Conservation (phyloP, 2,329 filamentous ascomycete species). For the Arachnopeziza araneosa region DNA sequence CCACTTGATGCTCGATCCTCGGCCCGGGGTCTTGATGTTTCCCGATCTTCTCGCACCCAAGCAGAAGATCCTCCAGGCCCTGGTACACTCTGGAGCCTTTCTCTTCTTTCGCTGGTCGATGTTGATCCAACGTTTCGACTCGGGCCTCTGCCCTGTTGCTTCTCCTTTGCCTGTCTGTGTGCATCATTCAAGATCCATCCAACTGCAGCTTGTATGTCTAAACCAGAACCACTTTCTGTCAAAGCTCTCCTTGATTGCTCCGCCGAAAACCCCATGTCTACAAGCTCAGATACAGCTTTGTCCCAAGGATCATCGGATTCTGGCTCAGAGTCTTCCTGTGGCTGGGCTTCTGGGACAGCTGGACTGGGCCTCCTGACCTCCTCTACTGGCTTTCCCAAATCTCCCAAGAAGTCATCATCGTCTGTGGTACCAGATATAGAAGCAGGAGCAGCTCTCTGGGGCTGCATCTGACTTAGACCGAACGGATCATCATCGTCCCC, state of each 20-base stretch:
- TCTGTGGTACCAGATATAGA: conserved; percentile 35
- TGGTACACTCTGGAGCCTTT: conserved; percentile 19
- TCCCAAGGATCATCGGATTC: conserved; percentile 60
- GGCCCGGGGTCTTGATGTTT: conserved; percentile 41
- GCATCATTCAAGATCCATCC: conserved; percentile 89
- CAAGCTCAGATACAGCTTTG: conserved; percentile 76
- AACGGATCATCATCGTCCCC: conserved; percentile 78
- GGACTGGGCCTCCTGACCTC: conserved; percentile 47
- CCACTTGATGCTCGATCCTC: conserved; percentile 51
- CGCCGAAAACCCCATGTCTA: conserved; percentile 89
- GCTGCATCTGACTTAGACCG: conserved; percentile 60
- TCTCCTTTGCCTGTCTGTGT: conserved; percentile 74
- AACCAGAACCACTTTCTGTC: conserved; percentile 70
- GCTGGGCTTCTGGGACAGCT: conserved; percentile 13
- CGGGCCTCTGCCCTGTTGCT: conserved; percentile 47
- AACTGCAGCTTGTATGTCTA: conserved; percentile 80
- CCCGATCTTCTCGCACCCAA: conserved; percentile 56
- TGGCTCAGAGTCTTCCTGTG: conserved; percentile 8
- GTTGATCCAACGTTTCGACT: conserved; percentile 15
- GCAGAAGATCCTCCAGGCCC: conserved; percentile 44
- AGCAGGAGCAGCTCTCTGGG: conserved; percentile 22
- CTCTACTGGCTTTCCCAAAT: conserved; percentile 59
- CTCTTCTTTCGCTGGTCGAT: conserved; percentile 24
- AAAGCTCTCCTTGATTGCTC: conserved; percentile 80
- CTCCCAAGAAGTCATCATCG: conserved; percentile 61